These are phyloP conservation scores for Lachancea fermentati DNA, from an alignment of 805 yeast genomes.

Conservation along the genomic window DNA sequence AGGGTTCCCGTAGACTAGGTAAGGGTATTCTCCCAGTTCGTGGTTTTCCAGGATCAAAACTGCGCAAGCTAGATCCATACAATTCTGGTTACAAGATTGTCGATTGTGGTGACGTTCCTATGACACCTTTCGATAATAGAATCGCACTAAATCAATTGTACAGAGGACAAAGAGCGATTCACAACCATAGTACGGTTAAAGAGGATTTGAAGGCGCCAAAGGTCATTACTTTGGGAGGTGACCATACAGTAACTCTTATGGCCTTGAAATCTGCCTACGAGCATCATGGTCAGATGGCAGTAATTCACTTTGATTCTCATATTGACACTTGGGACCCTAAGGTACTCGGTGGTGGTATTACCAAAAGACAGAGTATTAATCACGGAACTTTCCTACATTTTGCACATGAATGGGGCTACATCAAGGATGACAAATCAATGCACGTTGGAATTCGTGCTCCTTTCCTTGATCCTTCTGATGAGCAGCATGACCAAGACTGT, in stretches of 20 bases:
- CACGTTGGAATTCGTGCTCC: slow-evolving; percentile 66
- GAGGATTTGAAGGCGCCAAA: slow-evolving; percentile 32
- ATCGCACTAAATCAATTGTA: slow-evolving; percentile 52
- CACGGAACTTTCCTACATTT: slow-evolving; percentile 66
- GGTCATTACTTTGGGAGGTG: slow-evolving; percentile 54
- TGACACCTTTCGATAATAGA: slow-evolving; percentile 56
- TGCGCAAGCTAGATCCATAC: slow-evolving; percentile 41
- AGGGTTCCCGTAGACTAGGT: slow-evolving; percentile 41
- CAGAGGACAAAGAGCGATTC: slow-evolving; percentile 46
- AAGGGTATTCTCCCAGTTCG: slow-evolving; percentile 39
- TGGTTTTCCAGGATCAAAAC: slow-evolving; percentile 34
- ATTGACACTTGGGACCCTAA: slow-evolving; percentile 64
- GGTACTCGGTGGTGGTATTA: slow-evolving; percentile 52
- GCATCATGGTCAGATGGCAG: slow-evolving; percentile 41
- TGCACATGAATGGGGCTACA: slow-evolving; percentile 58
- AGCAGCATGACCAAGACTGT: slow-evolving; percentile 41
- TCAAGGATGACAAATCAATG: slow-evolving; percentile 39
- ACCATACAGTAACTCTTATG: slow-evolving; percentile 52
- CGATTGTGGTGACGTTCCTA: slow-evolving; percentile 58
- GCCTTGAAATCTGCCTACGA: slow-evolving; percentile 47
- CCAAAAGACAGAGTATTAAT: slow-evolving; percentile 48
- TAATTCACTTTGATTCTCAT: slow-evolving; percentile 63
- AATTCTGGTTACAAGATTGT: slow-evolving; percentile 36
- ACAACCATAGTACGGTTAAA: slow-evolving; percentile 30
- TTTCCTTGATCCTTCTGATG: slow-evolving; percentile 40